These are phyloP conservation scores for Leptographium procerum DNA, from an alignment of 2,329 filamentous ascomycete species.

Conservation along the genomic window DNA sequence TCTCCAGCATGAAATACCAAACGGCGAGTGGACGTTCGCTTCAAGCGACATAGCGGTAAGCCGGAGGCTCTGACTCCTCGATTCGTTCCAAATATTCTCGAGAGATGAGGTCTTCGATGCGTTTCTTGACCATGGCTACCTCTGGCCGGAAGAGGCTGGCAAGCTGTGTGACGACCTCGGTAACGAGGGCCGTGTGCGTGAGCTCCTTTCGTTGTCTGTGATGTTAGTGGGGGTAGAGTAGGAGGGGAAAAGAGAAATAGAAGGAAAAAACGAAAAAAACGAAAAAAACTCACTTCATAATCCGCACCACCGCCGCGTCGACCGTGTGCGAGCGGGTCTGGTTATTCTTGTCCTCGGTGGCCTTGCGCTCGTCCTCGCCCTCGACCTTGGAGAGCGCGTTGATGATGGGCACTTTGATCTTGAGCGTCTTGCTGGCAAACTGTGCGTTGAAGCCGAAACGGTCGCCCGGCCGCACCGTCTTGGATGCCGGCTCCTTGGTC, in stretches of 20 bases:
- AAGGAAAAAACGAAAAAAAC: not conserved
- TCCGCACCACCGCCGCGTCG: conserved; percentile 67
- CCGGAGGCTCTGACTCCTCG: conserved; percentile 49
- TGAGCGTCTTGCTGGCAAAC: conserved; percentile 72
- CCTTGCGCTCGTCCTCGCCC: conserved; percentile 54
- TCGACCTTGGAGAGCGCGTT: conserved; percentile 76
- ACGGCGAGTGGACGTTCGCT: not conserved
- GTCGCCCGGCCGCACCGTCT: conserved; percentile 66
- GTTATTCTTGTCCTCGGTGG: conserved; percentile 66
- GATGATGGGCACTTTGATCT: conserved; percentile 82
- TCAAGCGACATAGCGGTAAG: conserved; percentile 59
- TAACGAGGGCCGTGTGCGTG: conserved; percentile 55
- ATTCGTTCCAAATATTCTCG: conserved; percentile 69
- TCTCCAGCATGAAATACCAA: not conserved
- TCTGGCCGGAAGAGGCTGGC: conserved; percentile 63
- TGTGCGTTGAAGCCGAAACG: conserved; percentile 70
- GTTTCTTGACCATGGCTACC: conserved; percentile 65
- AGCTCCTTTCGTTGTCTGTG: conserved; percentile 58
- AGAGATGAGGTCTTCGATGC: conserved; percentile 66
- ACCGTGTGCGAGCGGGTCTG: conserved; percentile 59
- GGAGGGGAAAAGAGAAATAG: not conserved
- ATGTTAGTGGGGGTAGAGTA: conserved; percentile 17
- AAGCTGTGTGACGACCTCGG: conserved; percentile 61
- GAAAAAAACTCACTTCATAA: conserved; percentile 62
- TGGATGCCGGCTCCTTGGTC: conserved; percentile 67